Percentiles rank a stretch among this genome's conserved stretches.
phyloP scores from a whole-genome alignment of 2,329 filamentous ascomycete genomes.

The Samsoniella hepiali region DNA sequence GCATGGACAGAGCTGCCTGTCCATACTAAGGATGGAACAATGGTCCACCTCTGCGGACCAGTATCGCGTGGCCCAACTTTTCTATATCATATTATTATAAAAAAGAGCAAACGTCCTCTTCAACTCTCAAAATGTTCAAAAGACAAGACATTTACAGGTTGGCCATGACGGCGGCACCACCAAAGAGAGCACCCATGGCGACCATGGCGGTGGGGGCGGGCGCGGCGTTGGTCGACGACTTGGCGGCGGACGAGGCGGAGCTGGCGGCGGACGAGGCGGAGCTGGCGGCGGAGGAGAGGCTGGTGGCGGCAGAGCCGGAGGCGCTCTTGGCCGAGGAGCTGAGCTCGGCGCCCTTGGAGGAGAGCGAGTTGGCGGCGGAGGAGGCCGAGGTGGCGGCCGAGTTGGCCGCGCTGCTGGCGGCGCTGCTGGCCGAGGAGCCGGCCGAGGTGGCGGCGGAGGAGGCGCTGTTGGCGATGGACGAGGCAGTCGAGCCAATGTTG shows the following conservation, averaged over 20 bases:
- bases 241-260: not conserved
- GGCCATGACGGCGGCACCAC: slow-evolving; percentile 43
- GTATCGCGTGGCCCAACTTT: not conserved
- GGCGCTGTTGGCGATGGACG: slow-evolving; percentile 19
- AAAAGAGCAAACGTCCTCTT: not conserved
- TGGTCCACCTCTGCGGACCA: not conserved
- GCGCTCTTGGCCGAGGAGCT: slow-evolving; percentile 14
- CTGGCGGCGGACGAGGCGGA: slow-evolving; percentile 21
- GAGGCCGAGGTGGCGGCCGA: slow-evolving; percentile 22
- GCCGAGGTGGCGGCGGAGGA: slow-evolving; percentile 22
- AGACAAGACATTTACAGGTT: slow-evolving; percentile 39
- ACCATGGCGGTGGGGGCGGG: slow-evolving; percentile 41
- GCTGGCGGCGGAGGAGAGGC: slow-evolving; percentile 21
- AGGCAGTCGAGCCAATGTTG: slow-evolving; percentile 8
- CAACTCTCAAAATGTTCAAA: not conserved
- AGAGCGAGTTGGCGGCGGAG: slow-evolving; percentile 19
- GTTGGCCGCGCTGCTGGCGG: slow-evolving; percentile 25
- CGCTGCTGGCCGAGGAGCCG: slow-evolving; percentile 16
- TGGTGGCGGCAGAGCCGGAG: slow-evolving; percentile 22
- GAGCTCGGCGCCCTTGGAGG: not conserved
- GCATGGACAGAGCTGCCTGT: not conserved
- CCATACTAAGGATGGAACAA: not conserved
- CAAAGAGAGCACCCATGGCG: slow-evolving; percentile 45
- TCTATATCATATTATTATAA: slow-evolving; percentile 14
- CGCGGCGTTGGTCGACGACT: slow-evolving; percentile 23